These are phyloP conservation scores for Cladosporium sp. DNA, from an alignment of 2,329 filamentous ascomycete species.

Conservation along the genomic window DNA sequence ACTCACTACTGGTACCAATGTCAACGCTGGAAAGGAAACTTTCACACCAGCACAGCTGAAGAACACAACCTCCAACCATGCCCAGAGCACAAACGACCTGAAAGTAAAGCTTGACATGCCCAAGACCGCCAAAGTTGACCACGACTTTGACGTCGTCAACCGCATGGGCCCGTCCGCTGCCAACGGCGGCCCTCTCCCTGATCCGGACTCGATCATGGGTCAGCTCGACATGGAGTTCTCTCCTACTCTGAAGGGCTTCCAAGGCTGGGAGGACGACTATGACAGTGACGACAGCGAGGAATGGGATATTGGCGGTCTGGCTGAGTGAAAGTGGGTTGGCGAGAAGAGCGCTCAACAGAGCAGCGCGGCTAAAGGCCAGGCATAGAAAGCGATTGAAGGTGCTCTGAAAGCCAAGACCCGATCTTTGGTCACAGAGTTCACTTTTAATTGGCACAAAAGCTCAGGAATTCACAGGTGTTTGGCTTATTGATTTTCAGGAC, in stretches of 20 bases:
- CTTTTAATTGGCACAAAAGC: neutral
- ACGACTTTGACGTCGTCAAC: neutral
- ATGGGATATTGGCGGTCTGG: neutral
- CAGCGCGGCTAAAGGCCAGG: neutral
- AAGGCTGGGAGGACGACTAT: conserved; percentile 3
- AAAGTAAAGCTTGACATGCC: neutral
- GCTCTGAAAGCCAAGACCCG: neutral
- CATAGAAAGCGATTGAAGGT: neutral
- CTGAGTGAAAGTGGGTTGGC: conserved; percentile 3
- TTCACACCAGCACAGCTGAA: neutral
- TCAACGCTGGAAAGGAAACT: neutral
- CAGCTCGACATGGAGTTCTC: neutral
- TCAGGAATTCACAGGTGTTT: neutral
- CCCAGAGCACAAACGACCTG: neutral
- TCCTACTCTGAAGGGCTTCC: neutral
- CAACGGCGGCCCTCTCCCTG: neutral
- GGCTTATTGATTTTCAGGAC: neutral
- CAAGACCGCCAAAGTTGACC: neutral
- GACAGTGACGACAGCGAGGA: neutral
- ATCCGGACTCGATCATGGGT: neutral
- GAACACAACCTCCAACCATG: too few relatives aligned
- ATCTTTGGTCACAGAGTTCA: neutral
- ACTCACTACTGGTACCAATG: too few relatives aligned
- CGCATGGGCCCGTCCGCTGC: neutral
- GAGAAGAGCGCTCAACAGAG: neutral